Evolutionary conservation across 257 asterid species (phyloP).

Genomic region (Paraleonurus japonicus): DNA sequence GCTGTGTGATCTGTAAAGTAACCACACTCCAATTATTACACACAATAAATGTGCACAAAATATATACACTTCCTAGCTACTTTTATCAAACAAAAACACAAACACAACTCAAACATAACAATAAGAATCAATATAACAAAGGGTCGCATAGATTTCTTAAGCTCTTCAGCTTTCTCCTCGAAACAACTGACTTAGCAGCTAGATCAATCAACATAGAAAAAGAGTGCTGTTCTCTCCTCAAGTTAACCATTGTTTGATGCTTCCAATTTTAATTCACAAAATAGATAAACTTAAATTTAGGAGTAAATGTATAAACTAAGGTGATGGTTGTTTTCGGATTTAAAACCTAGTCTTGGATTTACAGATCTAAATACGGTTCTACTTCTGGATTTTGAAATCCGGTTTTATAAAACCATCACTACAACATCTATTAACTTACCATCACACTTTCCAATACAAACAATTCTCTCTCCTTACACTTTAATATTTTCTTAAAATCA

Average conservation of each 20-base stretch:
- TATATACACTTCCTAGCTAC: not conserved
- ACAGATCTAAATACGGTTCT: too few species aligned
- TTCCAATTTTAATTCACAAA: not conserved
- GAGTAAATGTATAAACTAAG: too few species aligned
- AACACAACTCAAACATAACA: not conserved
- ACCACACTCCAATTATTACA: slow-evolving; percentile 17
- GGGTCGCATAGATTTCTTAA: not conserved
- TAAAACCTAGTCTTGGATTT: too few species aligned
- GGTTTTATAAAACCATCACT: too few species aligned
- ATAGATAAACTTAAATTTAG: slow-evolving; percentile 5
- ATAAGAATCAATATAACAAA: slow-evolving; percentile 4
- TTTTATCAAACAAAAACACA: too few species aligned
- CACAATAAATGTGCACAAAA: not conserved
- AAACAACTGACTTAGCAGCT: slow-evolving; percentile 2
- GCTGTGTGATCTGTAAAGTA: slow-evolving; percentile 63
- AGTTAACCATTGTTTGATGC: not conserved
- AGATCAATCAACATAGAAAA: not conserved
- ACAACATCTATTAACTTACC: too few species aligned
- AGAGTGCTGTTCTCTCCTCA: not conserved
- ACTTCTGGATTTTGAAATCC: too few species aligned
- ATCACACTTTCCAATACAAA: too few species aligned
- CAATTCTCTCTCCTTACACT: too few species aligned
- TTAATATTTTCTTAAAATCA: too few species aligned
- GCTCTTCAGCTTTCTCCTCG: slow-evolving; percentile 2
- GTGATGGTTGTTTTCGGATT: too few species aligned